Conservation (phyloP, 495 filamentous ascomycete species). For the Neurospora terricola region DNA sequence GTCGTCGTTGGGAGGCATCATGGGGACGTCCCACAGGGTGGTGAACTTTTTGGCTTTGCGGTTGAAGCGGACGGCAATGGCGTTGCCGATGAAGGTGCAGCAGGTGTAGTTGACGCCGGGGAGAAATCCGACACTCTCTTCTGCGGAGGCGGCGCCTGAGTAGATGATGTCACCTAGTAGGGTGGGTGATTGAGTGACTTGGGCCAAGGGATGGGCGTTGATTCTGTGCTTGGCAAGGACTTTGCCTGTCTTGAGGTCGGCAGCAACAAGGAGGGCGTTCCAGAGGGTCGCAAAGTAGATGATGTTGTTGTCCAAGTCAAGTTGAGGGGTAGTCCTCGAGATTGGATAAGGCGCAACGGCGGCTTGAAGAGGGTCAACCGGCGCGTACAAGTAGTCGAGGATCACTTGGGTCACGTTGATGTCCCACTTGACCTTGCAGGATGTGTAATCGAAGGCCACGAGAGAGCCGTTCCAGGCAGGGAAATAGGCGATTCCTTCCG, state of each 20-base stretch:
- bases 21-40: constrained; percentile 20
- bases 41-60: constrained; percentile 8
- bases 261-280: constrained; percentile 26
- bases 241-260: constrained; percentile 15
- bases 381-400: constrained; percentile 9
- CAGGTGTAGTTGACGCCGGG: constrained; percentile 18
- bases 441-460: constrained; percentile 25
- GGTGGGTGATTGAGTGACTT: constrained; percentile 22
- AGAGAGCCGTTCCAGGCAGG: constrained; percentile 29
- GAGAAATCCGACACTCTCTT: constrained; percentile 13
- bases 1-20: constrained; percentile 13
- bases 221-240: constrained; percentile 18
- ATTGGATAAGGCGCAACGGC: not conserved
- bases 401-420: constrained; percentile 23
- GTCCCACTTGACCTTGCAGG: constrained; percentile 22
- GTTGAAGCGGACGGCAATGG: constrained; percentile 19
- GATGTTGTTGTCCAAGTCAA: constrained; percentile 18
- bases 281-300: constrained; percentile 27
- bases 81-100: constrained; percentile 28
- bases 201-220: constrained; percentile 22
- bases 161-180: constrained; percentile 19
- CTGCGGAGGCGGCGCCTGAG: constrained; percentile 23
- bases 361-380: constrained; percentile 7
- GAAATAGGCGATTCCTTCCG: constrained; percentile 20
- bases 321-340: constrained; percentile 20